Base-by-base conservation (phyloP, 495 filamentous ascomycete species). In the Lasiosphaeria miniovina region DNA sequence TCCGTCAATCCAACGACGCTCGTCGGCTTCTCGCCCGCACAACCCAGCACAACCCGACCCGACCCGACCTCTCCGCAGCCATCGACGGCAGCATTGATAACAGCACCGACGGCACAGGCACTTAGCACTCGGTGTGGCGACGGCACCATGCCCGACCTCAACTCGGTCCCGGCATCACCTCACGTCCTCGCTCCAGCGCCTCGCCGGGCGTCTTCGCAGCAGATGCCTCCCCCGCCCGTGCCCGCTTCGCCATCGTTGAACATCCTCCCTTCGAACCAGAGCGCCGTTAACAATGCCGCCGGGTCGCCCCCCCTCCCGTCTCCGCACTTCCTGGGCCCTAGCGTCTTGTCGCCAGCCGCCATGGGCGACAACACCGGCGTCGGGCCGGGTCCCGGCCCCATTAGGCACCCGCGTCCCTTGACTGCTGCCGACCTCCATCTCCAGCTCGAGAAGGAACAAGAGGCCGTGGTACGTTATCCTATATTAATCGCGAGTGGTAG, bases 361-460 rank as follows among this genome's bases (percentile, higher is more conserved):
- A 70, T 74, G 59, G 74, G 63, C 35, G 85, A 87, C 35, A 80
- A 86, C 63, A 80, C 79, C 4, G 82, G 80, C 15, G 80, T 84
- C 45, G 84, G 81, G 51, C 68, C 78, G 31, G 86, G 85, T 4
- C 86, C 88, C 73, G 91, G 82, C 17, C 91, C 83, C 60, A 58
- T 91, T 62, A 85, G 93, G 64, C 91, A 93, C 64, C 91, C 92
- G 0, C 82, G 89, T 51, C 93, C 91, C 0, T 71, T 96, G 61
- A 96, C 93, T 0, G 87, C 91, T 9, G 89, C 89, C 2, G 93
- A 96, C 68, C 77, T 97, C 43, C 91, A 96, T 74, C 74, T 88
- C 61, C 84, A 93, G 71, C 79, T 96, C 41, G 93, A 97, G 75
- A 91, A 93, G 68, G 93, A 96, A 67, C 93, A 97, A 68, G 93